A percentile compares a stretch with the other conserved stretches of the same genome.
Conservation (phyloP, 148 eudicot species). For the Simmondsia chinensis region DNA sequence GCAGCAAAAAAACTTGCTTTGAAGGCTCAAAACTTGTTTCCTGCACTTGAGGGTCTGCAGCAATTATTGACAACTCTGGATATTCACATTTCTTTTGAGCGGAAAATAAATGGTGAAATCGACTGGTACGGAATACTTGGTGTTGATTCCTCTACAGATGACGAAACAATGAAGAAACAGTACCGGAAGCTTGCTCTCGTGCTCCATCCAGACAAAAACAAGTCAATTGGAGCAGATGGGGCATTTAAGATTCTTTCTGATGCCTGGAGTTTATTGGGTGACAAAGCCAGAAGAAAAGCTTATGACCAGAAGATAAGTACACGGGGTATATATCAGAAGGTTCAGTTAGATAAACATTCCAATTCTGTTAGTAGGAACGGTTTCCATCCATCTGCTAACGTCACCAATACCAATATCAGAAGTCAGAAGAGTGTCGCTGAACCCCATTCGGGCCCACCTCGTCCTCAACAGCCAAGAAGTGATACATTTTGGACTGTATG, state of each 20-base stretch:
- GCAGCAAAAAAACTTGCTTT: slow-evolving; percentile 35
- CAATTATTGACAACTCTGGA: slow-evolving; percentile 35
- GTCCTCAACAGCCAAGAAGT: slow-evolving; percentile 13
- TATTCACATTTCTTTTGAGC: slow-evolving; percentile 43
- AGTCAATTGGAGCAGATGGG: slow-evolving; percentile 67
- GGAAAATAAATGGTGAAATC: slow-evolving; percentile 38
- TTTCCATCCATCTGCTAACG: slow-evolving; percentile 13
- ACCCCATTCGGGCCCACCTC: slow-evolving; percentile 15
- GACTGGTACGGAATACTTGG: slow-evolving; percentile 62
- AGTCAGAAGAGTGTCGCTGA: slow-evolving; percentile 15
- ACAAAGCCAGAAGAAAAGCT: slow-evolving; percentile 32
- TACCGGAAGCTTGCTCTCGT: slow-evolving; percentile 50
- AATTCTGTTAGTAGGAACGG: slow-evolving; percentile 18
- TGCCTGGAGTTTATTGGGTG: slow-evolving; percentile 57
- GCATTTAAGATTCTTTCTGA: slow-evolving; percentile 55
- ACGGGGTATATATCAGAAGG: slow-evolving; percentile 14
- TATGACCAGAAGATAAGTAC: slow-evolving; percentile 33
- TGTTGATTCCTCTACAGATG: slow-evolving; percentile 42
- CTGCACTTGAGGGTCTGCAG: slow-evolving; percentile 50
- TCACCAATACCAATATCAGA: slow-evolving; percentile 7
- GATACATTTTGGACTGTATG: slow-evolving; percentile 72
- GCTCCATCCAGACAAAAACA: slow-evolving; percentile 71
- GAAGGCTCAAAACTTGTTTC: slow-evolving; percentile 40
- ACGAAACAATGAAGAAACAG: slow-evolving; percentile 35
- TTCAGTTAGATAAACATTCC: slow-evolving; percentile 10